Conservation (phyloP, 139 green algal genomes). For the Chlorella vulgaris region DNA sequence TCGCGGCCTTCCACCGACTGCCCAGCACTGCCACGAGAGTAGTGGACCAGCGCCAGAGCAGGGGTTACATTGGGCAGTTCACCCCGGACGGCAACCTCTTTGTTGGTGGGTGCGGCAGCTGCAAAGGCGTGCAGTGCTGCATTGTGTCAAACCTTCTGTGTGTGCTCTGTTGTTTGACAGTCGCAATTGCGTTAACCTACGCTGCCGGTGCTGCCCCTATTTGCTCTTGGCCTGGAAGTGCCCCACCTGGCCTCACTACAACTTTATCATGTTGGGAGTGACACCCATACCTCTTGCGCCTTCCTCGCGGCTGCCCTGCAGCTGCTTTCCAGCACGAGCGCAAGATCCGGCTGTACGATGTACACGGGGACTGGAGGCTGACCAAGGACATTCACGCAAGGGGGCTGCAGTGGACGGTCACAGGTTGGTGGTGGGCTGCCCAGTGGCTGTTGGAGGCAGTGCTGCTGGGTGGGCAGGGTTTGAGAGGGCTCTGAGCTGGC, state of each 20-base stretch:
- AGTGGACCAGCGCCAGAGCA: constrained; percentile 64
- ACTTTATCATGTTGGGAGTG: too few relatives aligned
- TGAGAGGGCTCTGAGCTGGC: background rate
- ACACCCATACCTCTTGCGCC: too few relatives aligned
- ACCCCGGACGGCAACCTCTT: constrained; percentile 81
- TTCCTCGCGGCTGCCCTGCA: constrained; percentile 39
- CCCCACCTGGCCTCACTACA: too few relatives aligned
- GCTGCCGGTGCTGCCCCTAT: background rate
- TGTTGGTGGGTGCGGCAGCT: constrained; percentile 82
- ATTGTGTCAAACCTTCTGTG: background rate
- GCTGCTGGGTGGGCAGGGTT: background rate
- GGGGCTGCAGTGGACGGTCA: constrained; percentile 77
- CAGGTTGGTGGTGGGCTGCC: constrained; percentile 30
- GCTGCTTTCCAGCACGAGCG: constrained; percentile 67
- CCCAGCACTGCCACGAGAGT: constrained; percentile 34
- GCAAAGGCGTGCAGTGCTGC: too few relatives aligned
- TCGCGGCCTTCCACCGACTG: constrained; percentile 42
- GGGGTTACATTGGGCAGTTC: constrained; percentile 95
- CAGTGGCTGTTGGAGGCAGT: background rate
- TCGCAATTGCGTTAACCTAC: background rate
- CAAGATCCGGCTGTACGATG: constrained; percentile 79
- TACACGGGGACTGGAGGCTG: constrained; percentile 61
- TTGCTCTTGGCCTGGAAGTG: background rate
- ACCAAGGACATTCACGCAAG: constrained; percentile 79
- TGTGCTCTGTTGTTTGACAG: background rate